phyloP scores from a whole-genome alignment of 2,329 filamentous ascomycete species.

The Tolypocladium ovalisporum region DNA sequence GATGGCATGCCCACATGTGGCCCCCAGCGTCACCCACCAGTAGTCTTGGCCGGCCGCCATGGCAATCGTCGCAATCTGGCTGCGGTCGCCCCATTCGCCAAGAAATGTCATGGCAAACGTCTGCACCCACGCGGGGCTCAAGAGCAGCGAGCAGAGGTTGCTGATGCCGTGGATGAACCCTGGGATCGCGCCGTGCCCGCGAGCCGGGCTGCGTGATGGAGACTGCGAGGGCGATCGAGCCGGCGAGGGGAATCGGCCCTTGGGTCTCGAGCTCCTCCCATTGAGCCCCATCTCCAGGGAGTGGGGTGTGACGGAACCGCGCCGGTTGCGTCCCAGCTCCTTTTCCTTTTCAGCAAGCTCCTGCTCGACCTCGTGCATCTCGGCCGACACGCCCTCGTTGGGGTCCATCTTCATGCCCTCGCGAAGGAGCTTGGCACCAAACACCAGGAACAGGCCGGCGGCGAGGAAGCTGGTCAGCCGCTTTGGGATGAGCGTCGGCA shows the following conservation, averaged over 20 bases:
- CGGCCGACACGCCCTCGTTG: slow-evolving; percentile 84
- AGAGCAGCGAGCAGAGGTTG: slow-evolving; percentile 77
- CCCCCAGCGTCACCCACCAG: slow-evolving; percentile 94
- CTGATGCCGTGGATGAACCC: slow-evolving; percentile 52
- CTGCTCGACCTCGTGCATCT: slow-evolving; percentile 94
- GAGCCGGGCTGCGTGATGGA: slow-evolving; percentile 50
- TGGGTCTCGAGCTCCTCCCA: slow-evolving; percentile 58
- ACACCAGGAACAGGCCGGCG: slow-evolving; percentile 75
- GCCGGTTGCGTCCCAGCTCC: slow-evolving; percentile 52
- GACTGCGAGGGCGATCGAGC: slow-evolving; percentile 73
- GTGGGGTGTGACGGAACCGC: slow-evolving; percentile 60
- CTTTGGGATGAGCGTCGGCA: slow-evolving; percentile 83
- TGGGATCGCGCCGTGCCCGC: slow-evolving; percentile 25
- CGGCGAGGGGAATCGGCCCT: slow-evolving; percentile 68
- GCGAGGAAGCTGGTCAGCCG: slow-evolving; percentile 83
- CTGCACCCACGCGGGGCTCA: slow-evolving; percentile 96
- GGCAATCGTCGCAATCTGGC: slow-evolving; percentile 95
- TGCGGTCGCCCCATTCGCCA: slow-evolving; percentile 95
- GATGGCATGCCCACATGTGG: slow-evolving; percentile 72
- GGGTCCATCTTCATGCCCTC: slow-evolving; percentile 85
- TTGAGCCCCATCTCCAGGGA: slow-evolving; percentile 70
- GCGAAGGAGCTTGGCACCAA: slow-evolving; percentile 71
- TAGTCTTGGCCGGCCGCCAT: slow-evolving; percentile 99
- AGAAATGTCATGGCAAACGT: slow-evolving; percentile 99
- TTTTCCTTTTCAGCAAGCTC: slow-evolving; percentile 92